phyloP scores from a whole-genome alignment of 495 filamentous ascomycete genomes.

The Penicillium lagena region DNA sequence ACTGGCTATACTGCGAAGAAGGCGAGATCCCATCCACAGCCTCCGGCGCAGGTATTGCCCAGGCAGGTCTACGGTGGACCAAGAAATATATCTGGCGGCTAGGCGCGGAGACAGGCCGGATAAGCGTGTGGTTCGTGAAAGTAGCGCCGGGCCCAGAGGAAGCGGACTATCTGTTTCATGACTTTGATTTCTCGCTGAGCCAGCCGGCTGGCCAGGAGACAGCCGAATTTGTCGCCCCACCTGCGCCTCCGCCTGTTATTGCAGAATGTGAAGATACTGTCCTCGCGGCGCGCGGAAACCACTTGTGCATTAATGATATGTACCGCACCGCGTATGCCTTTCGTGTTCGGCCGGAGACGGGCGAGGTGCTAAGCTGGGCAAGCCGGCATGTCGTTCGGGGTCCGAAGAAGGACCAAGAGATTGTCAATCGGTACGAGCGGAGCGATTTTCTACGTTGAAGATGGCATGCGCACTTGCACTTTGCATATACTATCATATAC shows the following conservation, averaged over 20 bases:
- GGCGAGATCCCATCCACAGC: slow-evolving; percentile 30
- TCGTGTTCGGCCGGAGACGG: slow-evolving; percentile 24
- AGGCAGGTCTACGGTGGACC: slow-evolving; percentile 29
- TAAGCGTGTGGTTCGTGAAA: slow-evolving; percentile 46
- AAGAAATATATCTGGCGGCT: slow-evolving; percentile 45
- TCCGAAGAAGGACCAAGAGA: slow-evolving; percentile 44
- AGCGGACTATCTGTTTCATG: slow-evolving; percentile 41
- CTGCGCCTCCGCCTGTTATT: slow-evolving; percentile 13
- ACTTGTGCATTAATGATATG: slow-evolving; percentile 45
- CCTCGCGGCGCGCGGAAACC: slow-evolving; percentile 32
- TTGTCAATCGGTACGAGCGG: slow-evolving; percentile 32
- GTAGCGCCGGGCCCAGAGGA: slow-evolving; percentile 24
- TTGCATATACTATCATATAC: no score
- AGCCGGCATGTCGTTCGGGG: slow-evolving; percentile 42
- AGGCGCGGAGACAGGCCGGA: slow-evolving; percentile 13
- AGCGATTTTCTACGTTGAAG: not conserved
- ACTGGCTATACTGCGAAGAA: slow-evolving; percentile 41
- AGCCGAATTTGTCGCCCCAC: slow-evolving; percentile 19
- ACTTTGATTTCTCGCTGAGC: slow-evolving; percentile 25
- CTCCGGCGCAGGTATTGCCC: slow-evolving; percentile 3
- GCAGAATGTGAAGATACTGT: slow-evolving; percentile 16
- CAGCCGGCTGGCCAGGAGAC: not conserved
- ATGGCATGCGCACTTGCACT: no score
- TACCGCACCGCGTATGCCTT: slow-evolving; percentile 44
- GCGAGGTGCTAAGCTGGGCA: slow-evolving; percentile 38